A percentile compares a stretch with the other conserved stretches of the same genome.
phyloP scores from a whole-genome alignment of 2,329 filamentous ascomycete species.

The Xylaria sp. region DNA sequence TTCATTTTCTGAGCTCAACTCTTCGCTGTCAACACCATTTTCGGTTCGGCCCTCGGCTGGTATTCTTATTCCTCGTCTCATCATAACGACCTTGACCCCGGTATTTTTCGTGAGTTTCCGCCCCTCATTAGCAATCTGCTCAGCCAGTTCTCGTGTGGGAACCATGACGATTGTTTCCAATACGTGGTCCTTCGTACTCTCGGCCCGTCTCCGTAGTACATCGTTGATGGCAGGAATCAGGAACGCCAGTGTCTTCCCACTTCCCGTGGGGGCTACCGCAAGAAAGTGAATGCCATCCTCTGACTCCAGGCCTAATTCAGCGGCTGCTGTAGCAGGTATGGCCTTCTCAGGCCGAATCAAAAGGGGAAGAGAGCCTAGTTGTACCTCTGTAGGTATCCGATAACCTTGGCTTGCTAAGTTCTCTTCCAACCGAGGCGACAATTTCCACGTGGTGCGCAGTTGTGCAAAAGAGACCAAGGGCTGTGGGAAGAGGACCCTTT shows the following conservation, averaged over 20 bases:
- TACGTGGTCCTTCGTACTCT: slow-evolving; percentile 60
- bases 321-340: slow-evolving; percentile 52
- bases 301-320: slow-evolving; percentile 48
- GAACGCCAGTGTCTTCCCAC: slow-evolving; percentile 95
- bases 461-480: slow-evolving; percentile 82
- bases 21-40: slow-evolving; percentile 40
- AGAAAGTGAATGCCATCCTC: slow-evolving; percentile 74
- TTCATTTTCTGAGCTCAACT: slow-evolving; percentile 36
- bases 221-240: slow-evolving; percentile 86
- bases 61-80: slow-evolving; percentile 86
- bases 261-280: slow-evolving; percentile 92
- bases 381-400: slow-evolving; percentile 89
- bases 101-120: slow-evolving; percentile 83
- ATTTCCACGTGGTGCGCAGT: slow-evolving; percentile 75
- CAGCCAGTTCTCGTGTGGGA: slow-evolving; percentile 81
- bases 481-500: slow-evolving; percentile 77
- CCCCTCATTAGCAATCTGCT: slow-evolving; percentile 86
- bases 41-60: slow-evolving; percentile 56
- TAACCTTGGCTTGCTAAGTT: slow-evolving; percentile 91
- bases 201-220: slow-evolving; percentile 69
- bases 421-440: slow-evolving; percentile 77
- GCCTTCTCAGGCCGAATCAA: slow-evolving; percentile 70
- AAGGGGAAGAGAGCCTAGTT: slow-evolving; percentile 85
- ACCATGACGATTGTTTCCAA: slow-evolving; percentile 78
- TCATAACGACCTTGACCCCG: slow-evolving; percentile 80